Conservation (phyloP, 768 basidiomycete genomes). For the Xanthoconium purpureum region DNA sequence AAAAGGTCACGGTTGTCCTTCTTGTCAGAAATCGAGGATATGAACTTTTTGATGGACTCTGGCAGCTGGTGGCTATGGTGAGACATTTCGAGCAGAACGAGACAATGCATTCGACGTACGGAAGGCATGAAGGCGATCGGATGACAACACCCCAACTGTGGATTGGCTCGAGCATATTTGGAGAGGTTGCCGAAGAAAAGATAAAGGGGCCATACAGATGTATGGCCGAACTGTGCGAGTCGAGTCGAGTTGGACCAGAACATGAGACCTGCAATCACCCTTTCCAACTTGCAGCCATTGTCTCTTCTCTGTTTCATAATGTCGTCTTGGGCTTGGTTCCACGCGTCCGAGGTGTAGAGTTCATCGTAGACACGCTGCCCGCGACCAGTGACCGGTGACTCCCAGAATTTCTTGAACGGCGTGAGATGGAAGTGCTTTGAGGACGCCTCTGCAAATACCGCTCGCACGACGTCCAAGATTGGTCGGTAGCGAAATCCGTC, state of each 20-base stretch:
- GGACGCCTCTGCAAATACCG: not conserved
- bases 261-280: too few relatives aligned
- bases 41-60: not conserved
- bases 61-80: not conserved
- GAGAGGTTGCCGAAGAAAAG: too few relatives aligned
- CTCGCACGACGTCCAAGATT: not conserved
- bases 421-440: not conserved
- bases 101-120: conserved; percentile 6
- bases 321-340: not conserved
- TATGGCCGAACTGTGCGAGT: conserved; percentile 6
- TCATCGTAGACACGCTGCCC: not conserved
- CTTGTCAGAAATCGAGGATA: not conserved
- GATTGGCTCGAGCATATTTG: not conserved
- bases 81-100: not conserved
- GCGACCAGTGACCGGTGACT: not conserved
- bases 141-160: conserved; percentile 13
- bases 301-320: not conserved
- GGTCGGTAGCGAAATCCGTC: not conserved
- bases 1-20: not conserved
- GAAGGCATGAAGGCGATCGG: conserved; percentile 22
- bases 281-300: too few relatives aligned
- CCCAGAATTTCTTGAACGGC: not conserved
- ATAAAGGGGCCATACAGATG: conserved; percentile 12
- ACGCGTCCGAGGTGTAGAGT: not conserved
- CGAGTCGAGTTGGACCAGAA: conserved; percentile 1